These are phyloP conservation scores for Aureobasidium sp. DNA, from an alignment of 2,329 filamentous ascomycete species.

Conservation along the genomic window DNA sequence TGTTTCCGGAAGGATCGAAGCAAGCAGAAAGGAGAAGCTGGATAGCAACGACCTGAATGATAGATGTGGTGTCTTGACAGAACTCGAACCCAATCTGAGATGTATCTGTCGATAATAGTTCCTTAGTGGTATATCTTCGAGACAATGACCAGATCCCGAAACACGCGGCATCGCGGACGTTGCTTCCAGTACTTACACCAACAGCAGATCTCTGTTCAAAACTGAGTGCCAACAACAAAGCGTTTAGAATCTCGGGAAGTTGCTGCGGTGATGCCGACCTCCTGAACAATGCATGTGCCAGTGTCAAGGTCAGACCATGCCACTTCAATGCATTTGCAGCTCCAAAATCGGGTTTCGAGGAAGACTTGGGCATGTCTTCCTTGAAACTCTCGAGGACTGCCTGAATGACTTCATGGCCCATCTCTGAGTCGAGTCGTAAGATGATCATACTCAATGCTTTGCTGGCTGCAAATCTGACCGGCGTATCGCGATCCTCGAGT, in stretches of 20 bases:
- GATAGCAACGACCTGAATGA: constrained; percentile 63
- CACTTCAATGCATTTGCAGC: constrained; percentile 76
- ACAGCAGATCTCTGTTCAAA: constrained; percentile 86
- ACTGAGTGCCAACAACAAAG: constrained; percentile 68
- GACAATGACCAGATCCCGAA: constrained; percentile 94
- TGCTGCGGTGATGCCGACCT: constrained; percentile 66
- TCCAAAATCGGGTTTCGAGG: constrained; percentile 52
- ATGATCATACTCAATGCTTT: constrained; percentile 87
- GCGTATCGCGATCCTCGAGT: constrained; percentile 81
- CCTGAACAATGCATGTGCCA: constrained; percentile 80
- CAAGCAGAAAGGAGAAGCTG: constrained; percentile 76
- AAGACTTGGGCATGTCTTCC: constrained; percentile 52
- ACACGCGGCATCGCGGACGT: constrained; percentile 89
- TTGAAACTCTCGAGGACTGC: constrained; percentile 66
- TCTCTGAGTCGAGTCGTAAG: constrained; percentile 67
- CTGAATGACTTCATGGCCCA: constrained; percentile 82
- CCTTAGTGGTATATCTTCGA: constrained; percentile 73
- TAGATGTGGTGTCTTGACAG: neutral
- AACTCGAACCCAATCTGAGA: neutral
- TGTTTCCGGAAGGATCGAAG: constrained; percentile 86
- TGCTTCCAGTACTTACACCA: constrained; percentile 78
- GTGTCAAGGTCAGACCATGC: constrained; percentile 85
- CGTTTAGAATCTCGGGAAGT: constrained; percentile 67
- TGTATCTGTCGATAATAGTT: constrained; percentile 60
- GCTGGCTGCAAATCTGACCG: constrained; percentile 81